These are phyloP conservation scores for Sporothrix protearum DNA, from an alignment of 2,329 filamentous ascomycete genomes.

Conservation along the genomic window DNA sequence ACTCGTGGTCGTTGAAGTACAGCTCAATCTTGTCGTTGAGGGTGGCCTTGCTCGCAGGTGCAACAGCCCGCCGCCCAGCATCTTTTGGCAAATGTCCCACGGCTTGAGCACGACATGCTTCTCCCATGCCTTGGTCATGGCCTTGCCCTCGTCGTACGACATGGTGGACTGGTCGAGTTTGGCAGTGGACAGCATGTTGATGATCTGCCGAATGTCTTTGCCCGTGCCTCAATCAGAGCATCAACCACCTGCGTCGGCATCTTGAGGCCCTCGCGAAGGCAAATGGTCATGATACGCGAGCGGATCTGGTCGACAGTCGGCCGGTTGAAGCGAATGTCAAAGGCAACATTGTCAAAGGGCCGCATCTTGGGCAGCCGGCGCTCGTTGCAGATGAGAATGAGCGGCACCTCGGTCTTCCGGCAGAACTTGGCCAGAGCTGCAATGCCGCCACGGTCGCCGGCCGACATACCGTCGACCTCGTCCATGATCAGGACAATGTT, in stretches of 20 bases:
- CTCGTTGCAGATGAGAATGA: conserved; percentile 98
- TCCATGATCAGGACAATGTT: conserved; percentile 98
- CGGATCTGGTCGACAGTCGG: conserved; percentile 89
- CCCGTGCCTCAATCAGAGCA: conserved; percentile 89
- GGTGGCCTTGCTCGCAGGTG: conserved; percentile 74
- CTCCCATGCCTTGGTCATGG: conserved; percentile 97
- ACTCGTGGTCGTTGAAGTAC: conserved; percentile 99
- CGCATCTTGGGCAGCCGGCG: conserved; percentile 94
- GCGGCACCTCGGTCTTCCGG: conserved; percentile 89
- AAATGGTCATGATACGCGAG: conserved; percentile 91
- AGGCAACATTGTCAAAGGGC: conserved; percentile 84
- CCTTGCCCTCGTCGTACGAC: conserved; percentile 79
- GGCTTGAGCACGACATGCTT: conserved; percentile 96
- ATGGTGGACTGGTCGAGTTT: conserved; percentile 81
- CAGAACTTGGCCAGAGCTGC: conserved; percentile 90
- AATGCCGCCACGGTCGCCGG: conserved; percentile 91
- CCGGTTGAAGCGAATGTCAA: conserved; percentile 80
- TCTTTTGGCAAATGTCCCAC: conserved; percentile 95
- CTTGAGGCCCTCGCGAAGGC: conserved; percentile 84
- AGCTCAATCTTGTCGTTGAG: conserved; percentile 97
- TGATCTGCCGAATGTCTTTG: conserved; percentile 94
- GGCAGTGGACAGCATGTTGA: conserved; percentile 96
- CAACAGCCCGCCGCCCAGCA: conserved; percentile 81
- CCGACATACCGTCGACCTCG: conserved; percentile 98
- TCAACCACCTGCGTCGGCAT: conserved; percentile 80